These are phyloP conservation scores for Mucor mucedo DNA, from an alignment of 371 early-diverging fungal genomes.

Conservation along the genomic window DNA sequence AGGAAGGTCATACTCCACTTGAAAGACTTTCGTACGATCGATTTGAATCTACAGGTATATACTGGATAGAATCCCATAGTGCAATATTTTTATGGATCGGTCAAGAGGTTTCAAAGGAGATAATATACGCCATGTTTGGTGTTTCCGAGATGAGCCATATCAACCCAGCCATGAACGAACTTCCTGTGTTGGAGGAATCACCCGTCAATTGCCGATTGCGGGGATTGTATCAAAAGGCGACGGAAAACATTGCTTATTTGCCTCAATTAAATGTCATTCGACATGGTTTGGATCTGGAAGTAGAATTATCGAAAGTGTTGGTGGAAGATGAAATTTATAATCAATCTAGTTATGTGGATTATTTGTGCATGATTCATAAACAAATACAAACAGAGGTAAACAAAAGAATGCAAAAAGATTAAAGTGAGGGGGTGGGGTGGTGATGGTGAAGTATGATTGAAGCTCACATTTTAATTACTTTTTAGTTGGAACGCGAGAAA, in stretches of 20 bases:
- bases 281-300: slow-evolving; percentile 70
- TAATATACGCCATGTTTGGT: slow-evolving; percentile 31
- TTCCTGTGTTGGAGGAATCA: slow-evolving; percentile 10
- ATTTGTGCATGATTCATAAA: slow-evolving; percentile 85
- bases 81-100: slow-evolving; percentile 45
- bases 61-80: slow-evolving; percentile 52
- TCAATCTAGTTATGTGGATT: slow-evolving; percentile 92
- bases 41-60: slow-evolving; percentile 74
- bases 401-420: not conserved
- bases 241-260: slow-evolving; percentile 29
- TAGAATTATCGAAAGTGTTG: slow-evolving; percentile 66
- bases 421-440: no score
- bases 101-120: slow-evolving; percentile 17
- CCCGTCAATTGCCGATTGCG: slow-evolving; percentile 4
- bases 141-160: slow-evolving; percentile 25
- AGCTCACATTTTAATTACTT: not conserved
- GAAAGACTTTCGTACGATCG: slow-evolving; percentile 81
- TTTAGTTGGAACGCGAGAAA: slow-evolving; percentile 44
- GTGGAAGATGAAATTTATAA: slow-evolving; percentile 86
- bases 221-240: slow-evolving; percentile 7
- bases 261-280: slow-evolving; percentile 58
- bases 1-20: slow-evolving; percentile 23
- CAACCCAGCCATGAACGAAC: slow-evolving; percentile 19
- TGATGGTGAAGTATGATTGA: no score
- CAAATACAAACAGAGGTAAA: slow-evolving; percentile 80